Conservation (phyloP, 1,139 yeast genomes). For the Taphrina wiesneri region DNA sequence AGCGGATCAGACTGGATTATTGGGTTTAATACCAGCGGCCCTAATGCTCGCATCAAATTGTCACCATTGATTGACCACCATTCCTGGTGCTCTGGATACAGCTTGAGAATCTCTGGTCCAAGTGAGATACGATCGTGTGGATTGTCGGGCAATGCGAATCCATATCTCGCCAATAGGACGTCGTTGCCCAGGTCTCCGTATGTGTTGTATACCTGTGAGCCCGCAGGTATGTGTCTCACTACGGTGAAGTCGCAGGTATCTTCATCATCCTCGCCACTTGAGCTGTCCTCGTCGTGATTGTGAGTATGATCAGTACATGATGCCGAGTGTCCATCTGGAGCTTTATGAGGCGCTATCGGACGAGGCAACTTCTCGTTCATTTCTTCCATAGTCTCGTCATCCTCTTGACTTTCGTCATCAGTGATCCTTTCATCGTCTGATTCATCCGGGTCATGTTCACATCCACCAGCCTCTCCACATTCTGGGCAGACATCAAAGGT, state of each 20-base stretch:
- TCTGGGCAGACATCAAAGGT: conserved; percentile 66
- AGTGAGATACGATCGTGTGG: conserved; percentile 55
- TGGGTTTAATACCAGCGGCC: neutral
- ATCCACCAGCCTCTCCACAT: conserved; percentile 63
- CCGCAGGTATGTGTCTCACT: conserved; percentile 62
- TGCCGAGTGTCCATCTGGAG: conserved; percentile 44
- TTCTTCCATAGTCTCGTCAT: neutral
- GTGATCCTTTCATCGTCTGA: conserved; percentile 45
- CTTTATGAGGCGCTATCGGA: neutral
- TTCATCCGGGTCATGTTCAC: conserved; percentile 70
- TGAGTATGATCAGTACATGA: conserved; percentile 35
- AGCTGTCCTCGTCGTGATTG: conserved; percentile 40
- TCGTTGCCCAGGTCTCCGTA: conserved; percentile 74
- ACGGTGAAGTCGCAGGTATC: conserved; percentile 49
- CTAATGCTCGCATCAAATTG: conserved; percentile 5
- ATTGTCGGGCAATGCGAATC: conserved; percentile 63
- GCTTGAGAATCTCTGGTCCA: conserved; percentile 1
- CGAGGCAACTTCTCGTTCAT: neutral
- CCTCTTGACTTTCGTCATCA: conserved; percentile 28
- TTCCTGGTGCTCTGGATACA: neutral
- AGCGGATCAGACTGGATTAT: neutral
- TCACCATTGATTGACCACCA: conserved; percentile 14
- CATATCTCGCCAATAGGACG: conserved; percentile 68
- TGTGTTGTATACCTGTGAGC: conserved; percentile 70
- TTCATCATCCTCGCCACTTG: conserved; percentile 37